Evolutionary conservation across 441 rosid species (phyloP).

Genomic region (Erysimum cheiri): DNA sequence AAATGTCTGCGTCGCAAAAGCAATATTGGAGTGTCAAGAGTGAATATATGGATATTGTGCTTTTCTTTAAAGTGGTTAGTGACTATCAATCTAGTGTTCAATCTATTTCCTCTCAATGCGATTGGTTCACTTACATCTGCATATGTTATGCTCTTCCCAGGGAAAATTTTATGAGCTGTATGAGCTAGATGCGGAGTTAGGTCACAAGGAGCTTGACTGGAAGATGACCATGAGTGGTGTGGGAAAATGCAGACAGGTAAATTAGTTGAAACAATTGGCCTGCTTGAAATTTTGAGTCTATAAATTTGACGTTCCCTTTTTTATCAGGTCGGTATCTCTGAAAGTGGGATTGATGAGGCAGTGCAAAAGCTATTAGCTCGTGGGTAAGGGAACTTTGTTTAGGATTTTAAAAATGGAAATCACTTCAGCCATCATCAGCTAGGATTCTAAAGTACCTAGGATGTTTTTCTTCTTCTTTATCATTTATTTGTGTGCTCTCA

Average conservation of each 20-base stretch:
- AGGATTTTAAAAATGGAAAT: slow-evolving; percentile 9
- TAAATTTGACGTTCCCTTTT: slow-evolving; percentile 18
- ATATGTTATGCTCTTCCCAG: slow-evolving; percentile 47
- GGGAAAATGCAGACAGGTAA: slow-evolving; percentile 97
- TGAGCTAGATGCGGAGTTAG: slow-evolving; percentile 96
- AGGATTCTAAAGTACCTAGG: slow-evolving; percentile 17
- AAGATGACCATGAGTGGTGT: slow-evolving; percentile 94
- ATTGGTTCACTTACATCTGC: slow-evolving; percentile 18
- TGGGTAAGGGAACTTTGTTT: slow-evolving; percentile 64
- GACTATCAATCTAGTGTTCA: slow-evolving; percentile 6
- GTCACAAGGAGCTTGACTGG: slow-evolving; percentile 96
- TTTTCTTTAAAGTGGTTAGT: slow-evolving; percentile 99
- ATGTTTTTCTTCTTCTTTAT: slow-evolving; percentile 18
- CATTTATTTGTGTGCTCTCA: background rate
- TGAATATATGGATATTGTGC: slow-evolving; percentile 87
- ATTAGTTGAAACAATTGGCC: slow-evolving; percentile 22
- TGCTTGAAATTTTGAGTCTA: slow-evolving; percentile 22
- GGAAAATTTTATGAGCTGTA: slow-evolving; percentile 97
- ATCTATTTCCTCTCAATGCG: slow-evolving; percentile 1
- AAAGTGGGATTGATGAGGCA: slow-evolving; percentile 92
- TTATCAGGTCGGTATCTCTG: slow-evolving; percentile 85
- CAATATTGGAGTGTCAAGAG: slow-evolving; percentile 92
- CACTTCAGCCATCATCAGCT: slow-evolving; percentile 25
- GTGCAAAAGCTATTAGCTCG: slow-evolving; percentile 89
- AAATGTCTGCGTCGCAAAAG: slow-evolving; percentile 92